Base-by-base conservation (phyloP, 2,329 filamentous ascomycete species). In the Aspergillus sp. region DNA sequence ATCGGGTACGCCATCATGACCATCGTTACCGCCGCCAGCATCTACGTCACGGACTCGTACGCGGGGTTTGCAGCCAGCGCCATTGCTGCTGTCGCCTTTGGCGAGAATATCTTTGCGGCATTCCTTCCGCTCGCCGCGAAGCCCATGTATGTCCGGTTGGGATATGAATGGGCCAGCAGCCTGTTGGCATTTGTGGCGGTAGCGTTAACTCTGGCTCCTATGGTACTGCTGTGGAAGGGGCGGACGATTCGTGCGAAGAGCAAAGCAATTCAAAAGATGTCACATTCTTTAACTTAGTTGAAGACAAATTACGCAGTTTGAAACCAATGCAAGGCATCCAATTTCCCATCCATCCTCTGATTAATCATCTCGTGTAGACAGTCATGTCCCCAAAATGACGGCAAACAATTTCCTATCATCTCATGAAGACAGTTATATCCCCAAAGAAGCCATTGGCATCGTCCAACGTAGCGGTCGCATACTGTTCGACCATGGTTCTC, bases 1-100 rank as follows among this genome's bases (percentile, higher is more conserved):
- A 74, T 78, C 4, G 78, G 79, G 0, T 67, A 75, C 6, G 76
- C 72, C 16, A 79, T 78, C 4, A 74, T 75, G 3, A 69, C 75
- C 18, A 81, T 81, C 6, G 75, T 78, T 54, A 73, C 81, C 20
- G 79, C 78, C 12, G 79, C 79, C 5, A 75, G 79, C 0, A 81
- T 83, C 69, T 81, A 81, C 55, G 71, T 80, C n/a, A 75, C 76
- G 4, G 80, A 83, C 63, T 77, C 81, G 0, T 83, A 83, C 59
- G 75, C 77, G 20, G 74, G 78, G n/a, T 81, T 80, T 58, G 79
- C 81, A 2, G 80, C 76, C 1, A 81, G 78, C n/a, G 77, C 80
- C 0, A 71, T 81, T 1, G 77, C 77, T 2, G 79, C 78, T 6
- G 77, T 79, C n/a, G 78, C 76, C 1, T 73, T 81, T 0, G 72